Percentiles rank a stretch among this genome's conserved stretches.
phyloP scores from a whole-genome alignment of 164 flowering plant species.

The Nymphaea colorata region DNA sequence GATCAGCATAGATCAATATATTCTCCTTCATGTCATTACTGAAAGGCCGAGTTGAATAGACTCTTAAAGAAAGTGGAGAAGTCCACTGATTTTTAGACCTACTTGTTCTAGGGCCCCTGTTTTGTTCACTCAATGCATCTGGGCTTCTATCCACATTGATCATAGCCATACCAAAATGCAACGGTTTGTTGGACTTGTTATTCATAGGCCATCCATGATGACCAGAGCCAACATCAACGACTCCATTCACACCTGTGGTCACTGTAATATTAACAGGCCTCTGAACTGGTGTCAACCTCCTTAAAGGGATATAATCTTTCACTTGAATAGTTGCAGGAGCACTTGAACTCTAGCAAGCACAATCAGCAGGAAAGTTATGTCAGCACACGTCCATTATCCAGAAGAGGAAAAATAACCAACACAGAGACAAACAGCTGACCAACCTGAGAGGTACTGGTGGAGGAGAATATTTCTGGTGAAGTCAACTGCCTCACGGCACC shows the following conservation, averaged over 20 bases:
- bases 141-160: slow-evolving; percentile 25
- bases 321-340: slow-evolving; percentile 24
- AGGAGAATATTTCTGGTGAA: too few relatives aligned
- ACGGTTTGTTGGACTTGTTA: slow-evolving; percentile 35
- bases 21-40: slow-evolving; percentile 36
- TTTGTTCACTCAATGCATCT: slow-evolving; percentile 49
- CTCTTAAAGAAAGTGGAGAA: slow-evolving; percentile 28
- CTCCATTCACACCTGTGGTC: slow-evolving; percentile 17
- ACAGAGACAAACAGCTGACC: too few relatives aligned
- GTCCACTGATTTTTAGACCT: slow-evolving; percentile 36
- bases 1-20: slow-evolving; percentile 40
- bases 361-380: not conserved
- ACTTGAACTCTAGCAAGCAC: slow-evolving; percentile 5
- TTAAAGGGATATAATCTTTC: slow-evolving; percentile 19
- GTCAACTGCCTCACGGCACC: too few relatives aligned
- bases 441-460: too few relatives aligned
- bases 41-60: slow-evolving; percentile 42
- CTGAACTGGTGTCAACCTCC: slow-evolving; percentile 20
- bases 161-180: slow-evolving; percentile 20
- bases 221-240: slow-evolving; percentile 29
- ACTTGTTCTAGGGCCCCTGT: slow-evolving; percentile 49
- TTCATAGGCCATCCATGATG: slow-evolving; percentile 17
- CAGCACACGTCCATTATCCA: not conserved
- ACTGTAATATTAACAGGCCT: slow-evolving; percentile 25
- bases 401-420: too few relatives aligned